Evolutionary conservation across 768 basidiomycete species (phyloP).

Genomic region (Rhodotorula sphaerocarpa): DNA sequence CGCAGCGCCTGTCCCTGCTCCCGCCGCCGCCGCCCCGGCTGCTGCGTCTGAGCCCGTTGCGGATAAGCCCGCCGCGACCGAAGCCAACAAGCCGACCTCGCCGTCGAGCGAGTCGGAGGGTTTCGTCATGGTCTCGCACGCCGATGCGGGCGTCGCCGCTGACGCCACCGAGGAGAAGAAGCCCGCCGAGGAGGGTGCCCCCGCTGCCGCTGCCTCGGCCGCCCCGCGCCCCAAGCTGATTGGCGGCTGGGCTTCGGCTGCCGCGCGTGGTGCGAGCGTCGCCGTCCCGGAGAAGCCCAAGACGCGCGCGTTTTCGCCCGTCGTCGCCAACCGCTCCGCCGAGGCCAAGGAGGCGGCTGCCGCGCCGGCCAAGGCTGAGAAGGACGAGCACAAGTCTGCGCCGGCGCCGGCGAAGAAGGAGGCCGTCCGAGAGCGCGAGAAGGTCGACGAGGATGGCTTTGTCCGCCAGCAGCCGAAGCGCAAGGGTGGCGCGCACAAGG

Average conservation of each 20-base stretch:
- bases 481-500: background rate
- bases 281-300: conserved; percentile 8
- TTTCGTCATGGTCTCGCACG: conserved; percentile 23
- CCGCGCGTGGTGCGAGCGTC: conserved; percentile 19
- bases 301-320: conserved; percentile 1
- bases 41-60: background rate
- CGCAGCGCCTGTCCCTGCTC: background rate
- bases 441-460: conserved; percentile 21
- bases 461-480: conserved; percentile 11
- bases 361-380: background rate
- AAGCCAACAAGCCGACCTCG: background rate
- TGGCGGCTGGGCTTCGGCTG: conserved; percentile 25
- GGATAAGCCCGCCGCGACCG: too few species aligned
- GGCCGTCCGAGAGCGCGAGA: background rate
- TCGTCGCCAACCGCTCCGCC: background rate
- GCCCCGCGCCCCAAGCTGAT: conserved; percentile 4
- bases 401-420: background rate
- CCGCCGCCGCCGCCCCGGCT: background rate
- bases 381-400: background rate
- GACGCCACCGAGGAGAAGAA: background rate
- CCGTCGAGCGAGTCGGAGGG: conserved; percentile 9
- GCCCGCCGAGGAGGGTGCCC: background rate
- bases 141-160: conserved; percentile 3
- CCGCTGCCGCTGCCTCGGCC: background rate
- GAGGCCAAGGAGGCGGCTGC: background rate